A percentile compares a stretch with the other conserved stretches of the same genome.
These are phyloP conservation scores for Lichtheimia hyalospora DNA, from an alignment of 371 early-diverging fungal species.

Conservation along the genomic window DNA sequence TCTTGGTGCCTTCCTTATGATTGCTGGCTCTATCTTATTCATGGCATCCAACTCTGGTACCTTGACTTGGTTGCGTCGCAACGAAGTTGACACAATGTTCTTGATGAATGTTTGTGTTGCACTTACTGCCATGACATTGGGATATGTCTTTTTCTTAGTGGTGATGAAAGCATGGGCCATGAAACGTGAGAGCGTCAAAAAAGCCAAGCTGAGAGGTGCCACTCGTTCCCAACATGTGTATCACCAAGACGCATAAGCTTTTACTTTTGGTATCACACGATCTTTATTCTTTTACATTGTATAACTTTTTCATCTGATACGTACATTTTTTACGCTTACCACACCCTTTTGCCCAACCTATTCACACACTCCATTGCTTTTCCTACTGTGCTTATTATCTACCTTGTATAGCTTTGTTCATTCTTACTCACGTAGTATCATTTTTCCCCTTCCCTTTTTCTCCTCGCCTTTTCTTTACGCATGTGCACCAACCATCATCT, in stretches of 20 bases:
- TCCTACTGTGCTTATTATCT: no score
- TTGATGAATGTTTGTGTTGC: conserved; percentile 51
- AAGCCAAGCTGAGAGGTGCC: conserved; percentile 6
- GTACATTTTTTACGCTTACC: no score
- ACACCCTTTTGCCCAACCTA: no score
- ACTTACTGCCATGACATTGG: conserved; percentile 37
- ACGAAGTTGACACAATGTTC: conserved; percentile 50
- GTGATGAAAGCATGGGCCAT: conserved; percentile 49
- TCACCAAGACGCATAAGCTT: neutral
- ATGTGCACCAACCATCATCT: no score
- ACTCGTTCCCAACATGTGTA: neutral
- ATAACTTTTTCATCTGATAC: no score
- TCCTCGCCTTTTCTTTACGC: no score
- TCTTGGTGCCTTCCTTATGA: conserved; percentile 42
- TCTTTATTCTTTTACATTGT: no score
- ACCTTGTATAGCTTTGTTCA: no score
- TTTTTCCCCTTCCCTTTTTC: no score
- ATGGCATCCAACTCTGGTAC: conserved; percentile 56
- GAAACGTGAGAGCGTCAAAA: conserved; percentile 37
- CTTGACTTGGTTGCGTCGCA: conserved; percentile 37
- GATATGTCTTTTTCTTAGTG: conserved; percentile 34
- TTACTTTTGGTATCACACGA: no score
- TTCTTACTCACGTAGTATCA: no score
- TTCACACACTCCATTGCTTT: no score
- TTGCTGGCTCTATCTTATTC: conserved; percentile 48